Conservation (phyloP, 306 rosid genomes). For the Vicia faba region DNA sequence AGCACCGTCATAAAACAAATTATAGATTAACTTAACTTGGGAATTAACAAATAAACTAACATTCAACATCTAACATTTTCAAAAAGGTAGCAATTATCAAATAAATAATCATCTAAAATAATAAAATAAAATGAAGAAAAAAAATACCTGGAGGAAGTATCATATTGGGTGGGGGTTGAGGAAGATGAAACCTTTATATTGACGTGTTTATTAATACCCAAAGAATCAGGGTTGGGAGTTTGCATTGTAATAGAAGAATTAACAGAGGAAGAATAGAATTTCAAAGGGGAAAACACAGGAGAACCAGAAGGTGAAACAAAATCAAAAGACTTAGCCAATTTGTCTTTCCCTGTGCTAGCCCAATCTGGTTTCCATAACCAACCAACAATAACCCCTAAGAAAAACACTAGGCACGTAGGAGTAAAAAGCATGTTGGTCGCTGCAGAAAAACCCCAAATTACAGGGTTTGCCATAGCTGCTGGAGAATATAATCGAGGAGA, state of each 20-base stretch:
- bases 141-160: constrained; percentile 45
- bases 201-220: constrained; percentile 1
- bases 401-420: constrained; percentile 48
- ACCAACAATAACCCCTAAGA: constrained; percentile 47
- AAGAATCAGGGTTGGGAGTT: constrained; percentile 34
- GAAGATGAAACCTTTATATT: constrained; percentile 32
- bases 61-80: constrained; percentile 6
- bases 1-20: neutral
- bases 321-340: constrained; percentile 44
- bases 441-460: constrained; percentile 37
- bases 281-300: constrained; percentile 35
- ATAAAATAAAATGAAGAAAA: neutral
- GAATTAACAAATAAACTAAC: neutral
- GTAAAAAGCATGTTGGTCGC: constrained; percentile 36
- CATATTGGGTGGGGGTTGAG: constrained; percentile 33
- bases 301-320: constrained; percentile 35
- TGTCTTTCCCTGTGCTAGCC: constrained; percentile 46
- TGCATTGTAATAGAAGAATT: constrained; percentile 23
- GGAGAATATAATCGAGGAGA: no score
- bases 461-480: constrained; percentile 36
- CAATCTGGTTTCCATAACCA: constrained; percentile 64
- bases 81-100: neutral
- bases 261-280: constrained; percentile 17
- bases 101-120: neutral
- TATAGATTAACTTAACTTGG: neutral